These are phyloP conservation scores for Podospora didyma DNA, from an alignment of 495 filamentous ascomycete species.

Conservation along the genomic window DNA sequence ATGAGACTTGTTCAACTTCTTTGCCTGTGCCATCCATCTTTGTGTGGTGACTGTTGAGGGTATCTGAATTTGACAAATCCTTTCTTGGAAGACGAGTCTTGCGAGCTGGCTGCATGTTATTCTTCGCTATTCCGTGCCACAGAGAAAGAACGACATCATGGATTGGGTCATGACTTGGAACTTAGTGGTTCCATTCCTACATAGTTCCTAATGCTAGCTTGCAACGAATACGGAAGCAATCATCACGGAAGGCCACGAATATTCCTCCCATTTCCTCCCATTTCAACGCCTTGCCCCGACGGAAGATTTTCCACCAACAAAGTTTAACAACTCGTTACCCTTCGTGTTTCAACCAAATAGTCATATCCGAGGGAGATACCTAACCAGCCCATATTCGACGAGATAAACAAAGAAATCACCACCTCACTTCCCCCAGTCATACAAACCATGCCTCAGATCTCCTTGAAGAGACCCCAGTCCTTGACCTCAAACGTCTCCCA, in stretches of 20 bases:
- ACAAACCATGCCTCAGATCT: constrained; percentile 25
- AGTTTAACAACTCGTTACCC: not conserved
- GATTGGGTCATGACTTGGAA: too few species aligned
- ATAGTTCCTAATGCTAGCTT: not conserved
- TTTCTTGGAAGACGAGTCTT: too few species aligned
- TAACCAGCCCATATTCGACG: not conserved
- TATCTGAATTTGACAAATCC: too few species aligned
- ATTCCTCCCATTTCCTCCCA: not conserved
- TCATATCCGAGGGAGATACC: not conserved
- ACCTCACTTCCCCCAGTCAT: not conserved
- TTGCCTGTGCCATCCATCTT: too few species aligned
- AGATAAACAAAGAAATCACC: not conserved
- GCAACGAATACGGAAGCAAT: not conserved
- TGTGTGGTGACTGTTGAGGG: too few species aligned
- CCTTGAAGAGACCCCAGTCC: constrained; percentile 79
- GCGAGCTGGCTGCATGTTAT: too few species aligned
- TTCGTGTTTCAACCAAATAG: not conserved
- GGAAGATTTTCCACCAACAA: not conserved
- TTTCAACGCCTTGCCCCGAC: not conserved
- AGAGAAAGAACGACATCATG: too few species aligned
- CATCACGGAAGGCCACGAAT: not conserved
- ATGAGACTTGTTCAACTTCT: too few species aligned
- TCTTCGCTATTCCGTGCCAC: too few species aligned
- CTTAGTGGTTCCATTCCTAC: too few species aligned
- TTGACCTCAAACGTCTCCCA: constrained; percentile 68